Evolutionary conservation across 2,329 filamentous ascomycete genomes (phyloP).

Genomic region (Teratosphaeria gauchensis): DNA sequence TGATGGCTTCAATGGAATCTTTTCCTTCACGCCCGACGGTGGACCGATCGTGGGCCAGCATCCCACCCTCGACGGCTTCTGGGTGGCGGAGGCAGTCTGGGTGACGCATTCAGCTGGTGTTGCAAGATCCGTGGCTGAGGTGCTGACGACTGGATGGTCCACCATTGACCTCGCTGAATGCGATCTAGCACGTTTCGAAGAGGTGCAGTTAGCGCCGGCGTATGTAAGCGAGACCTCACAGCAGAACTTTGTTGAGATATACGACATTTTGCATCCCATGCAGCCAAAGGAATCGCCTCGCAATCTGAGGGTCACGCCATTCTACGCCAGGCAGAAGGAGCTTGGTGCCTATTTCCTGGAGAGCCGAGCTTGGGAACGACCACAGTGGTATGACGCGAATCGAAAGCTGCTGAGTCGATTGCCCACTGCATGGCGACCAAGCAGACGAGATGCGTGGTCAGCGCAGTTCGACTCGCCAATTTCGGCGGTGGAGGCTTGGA

Average conservation of each 20-base stretch:
- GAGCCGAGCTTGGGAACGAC: constrained; percentile 51
- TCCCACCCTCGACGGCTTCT: constrained; percentile 52
- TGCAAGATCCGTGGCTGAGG: constrained; percentile 50
- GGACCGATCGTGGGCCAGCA: constrained; percentile 50
- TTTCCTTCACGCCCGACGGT: constrained; percentile 57
- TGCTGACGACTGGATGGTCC: constrained; percentile 48
- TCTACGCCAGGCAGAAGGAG: constrained; percentile 44
- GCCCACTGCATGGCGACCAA: constrained; percentile 45
- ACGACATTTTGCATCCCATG: constrained; percentile 54
- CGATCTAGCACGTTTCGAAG: constrained; percentile 52
- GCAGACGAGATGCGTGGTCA: constrained; percentile 51
- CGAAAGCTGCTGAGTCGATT: constrained; percentile 41
- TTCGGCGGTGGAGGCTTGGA: constrained; percentile 53
- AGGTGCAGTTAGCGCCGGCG: constrained; percentile 46
- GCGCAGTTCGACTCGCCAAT: constrained; percentile 48
- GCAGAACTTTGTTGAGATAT: constrained; percentile 55
- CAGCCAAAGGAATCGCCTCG: constrained; percentile 49
- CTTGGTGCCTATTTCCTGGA: constrained; percentile 53
- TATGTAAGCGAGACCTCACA: constrained; percentile 51
- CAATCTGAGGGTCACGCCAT: constrained; percentile 50
- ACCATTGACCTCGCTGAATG: constrained; percentile 49
- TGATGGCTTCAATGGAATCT: constrained; percentile 56
- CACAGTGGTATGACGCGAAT: constrained; percentile 54
- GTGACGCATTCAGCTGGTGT: constrained; percentile 57
- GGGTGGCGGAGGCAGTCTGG: constrained; percentile 57